Evolutionary conservation across 2,329 filamentous ascomycete genomes (phyloP), one percentile per base, ranked within the genome.

Genomic region (Canariomyces notabilis): DNA sequence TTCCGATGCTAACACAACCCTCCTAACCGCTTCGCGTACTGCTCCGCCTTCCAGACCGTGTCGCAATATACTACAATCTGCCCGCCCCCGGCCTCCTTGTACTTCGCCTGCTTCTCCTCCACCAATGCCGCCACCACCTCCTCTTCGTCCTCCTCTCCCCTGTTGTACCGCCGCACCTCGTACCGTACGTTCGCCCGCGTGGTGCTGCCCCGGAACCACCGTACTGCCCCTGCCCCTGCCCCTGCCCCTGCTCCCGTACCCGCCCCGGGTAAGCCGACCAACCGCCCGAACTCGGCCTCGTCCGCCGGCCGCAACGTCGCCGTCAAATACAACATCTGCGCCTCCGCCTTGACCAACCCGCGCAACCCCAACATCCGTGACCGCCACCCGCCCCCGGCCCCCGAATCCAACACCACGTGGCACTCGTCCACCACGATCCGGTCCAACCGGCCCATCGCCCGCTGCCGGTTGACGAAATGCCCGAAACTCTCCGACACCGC

Each of bases 391-490:
- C 32, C 32, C n/a, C 32, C 32, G 33, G 33, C 15, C 32, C 32
- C 31, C 20, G 40, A 43, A 35, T 46, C 43, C 7, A 46, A 40
- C 8, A 46, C 43, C 20, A 26, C 14, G n/a, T 46, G 21, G 37
- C 29, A 46, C 43, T 46, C 43, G 36, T 46, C 37, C 2, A 46
- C 16, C 4, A 46, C 31, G 6, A 46, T 35, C 20, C 43, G 43
- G 36, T 46, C 26, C 9, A 46, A 40, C 43, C 19, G 36, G 5
- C 37, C 36, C 19, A 32, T 23, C 36, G 43, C 29, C 35, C 18
- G 43, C 21, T 19, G n/a, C 29, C 43, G 36, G 43, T 26, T 46
- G 14, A 40, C 12, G 22, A 40, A 46, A 34, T 23, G 19, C 29
- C 36, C 14, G n/a, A 40, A 46, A 29, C 43, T 23, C 29, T 39